Evolutionary conservation across 2,329 filamentous ascomycete species (phyloP).

Genomic region (Talaromyces sp.): DNA sequence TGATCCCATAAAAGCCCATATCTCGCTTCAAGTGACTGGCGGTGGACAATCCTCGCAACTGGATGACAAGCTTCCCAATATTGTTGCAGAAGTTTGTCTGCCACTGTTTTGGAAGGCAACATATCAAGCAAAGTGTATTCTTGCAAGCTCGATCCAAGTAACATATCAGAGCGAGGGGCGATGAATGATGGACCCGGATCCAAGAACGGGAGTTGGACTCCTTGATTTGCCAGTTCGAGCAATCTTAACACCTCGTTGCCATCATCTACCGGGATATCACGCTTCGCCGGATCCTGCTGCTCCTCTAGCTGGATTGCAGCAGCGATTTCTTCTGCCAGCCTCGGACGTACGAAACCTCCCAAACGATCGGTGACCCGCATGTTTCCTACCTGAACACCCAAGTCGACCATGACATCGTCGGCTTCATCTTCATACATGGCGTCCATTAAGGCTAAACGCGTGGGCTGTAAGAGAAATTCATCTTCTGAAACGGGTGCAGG

Average conservation of each 20-base stretch:
- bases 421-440: constrained; percentile 64
- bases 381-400: constrained; percentile 68
- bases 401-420: constrained; percentile 66
- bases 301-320: constrained; percentile 20
- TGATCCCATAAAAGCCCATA: constrained; percentile 66
- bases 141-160: constrained; percentile 56
- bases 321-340: constrained; percentile 65
- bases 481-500: constrained; percentile 38
- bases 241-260: constrained; percentile 9
- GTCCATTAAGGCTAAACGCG: constrained; percentile 61
- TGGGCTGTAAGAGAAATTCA: constrained; percentile 61
- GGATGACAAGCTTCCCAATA: constrained; percentile 68
- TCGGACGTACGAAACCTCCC: constrained; percentile 67
- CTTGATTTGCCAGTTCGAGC: constrained; percentile 15
- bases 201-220: constrained; percentile 47
- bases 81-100: constrained; percentile 61
- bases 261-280: not conserved
- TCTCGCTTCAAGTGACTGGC: constrained; percentile 62
- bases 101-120: constrained; percentile 56
- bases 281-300: not conserved
- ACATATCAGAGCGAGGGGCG: constrained; percentile 63
- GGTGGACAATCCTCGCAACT: constrained; percentile 65
- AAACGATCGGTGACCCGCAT: constrained; percentile 72
- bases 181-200: constrained; percentile 65
- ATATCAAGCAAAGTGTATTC: constrained; percentile 56